A percentile compares a stretch with the other conserved stretches of the same genome.
These are phyloP conservation scores for Hymenoscyphus scutula DNA, from an alignment of 2,329 filamentous ascomycete species.

Conservation along the genomic window DNA sequence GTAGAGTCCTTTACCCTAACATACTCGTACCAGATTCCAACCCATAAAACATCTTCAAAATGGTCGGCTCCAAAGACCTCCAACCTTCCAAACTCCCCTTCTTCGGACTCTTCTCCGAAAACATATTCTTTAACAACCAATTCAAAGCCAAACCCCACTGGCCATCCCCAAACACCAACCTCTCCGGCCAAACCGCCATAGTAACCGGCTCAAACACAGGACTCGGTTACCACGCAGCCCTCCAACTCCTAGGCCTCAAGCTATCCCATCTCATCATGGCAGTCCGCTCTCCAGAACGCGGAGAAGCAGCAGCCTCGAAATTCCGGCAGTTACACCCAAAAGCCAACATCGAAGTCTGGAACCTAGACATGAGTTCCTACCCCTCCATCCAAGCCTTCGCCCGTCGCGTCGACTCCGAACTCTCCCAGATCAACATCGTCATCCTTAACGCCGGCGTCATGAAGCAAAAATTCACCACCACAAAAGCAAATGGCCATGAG, in stretches of 20 bases:
- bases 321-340: constrained; percentile 35
- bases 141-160: constrained; percentile 24
- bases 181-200: constrained; percentile 40
- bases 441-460: constrained; percentile 46
- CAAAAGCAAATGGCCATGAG: constrained; percentile 40
- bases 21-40: too few species aligned
- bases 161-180: constrained; percentile 7
- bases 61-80: too few species aligned
- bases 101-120: too few species aligned
- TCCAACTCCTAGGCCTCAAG: constrained; percentile 40
- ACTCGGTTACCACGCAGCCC: constrained; percentile 44
- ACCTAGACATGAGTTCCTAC: constrained; percentile 47
- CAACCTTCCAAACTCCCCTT: constrained; percentile 9
- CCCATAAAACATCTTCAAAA: too few species aligned
- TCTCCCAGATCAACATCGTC: constrained; percentile 43
- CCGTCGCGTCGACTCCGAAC: constrained; percentile 32
- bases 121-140: constrained; percentile 26
- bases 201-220: constrained; percentile 49
- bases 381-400: constrained; percentile 45
- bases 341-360: constrained; percentile 47
- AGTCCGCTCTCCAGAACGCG: constrained; percentile 44
- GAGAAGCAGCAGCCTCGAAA: constrained; percentile 40
- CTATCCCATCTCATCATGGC: constrained; percentile 47
- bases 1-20: too few species aligned
- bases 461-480: constrained; percentile 8